Base-by-base conservation (phyloP, 768 basidiomycete species). In the Gloeopeniophorella convolvens region DNA sequence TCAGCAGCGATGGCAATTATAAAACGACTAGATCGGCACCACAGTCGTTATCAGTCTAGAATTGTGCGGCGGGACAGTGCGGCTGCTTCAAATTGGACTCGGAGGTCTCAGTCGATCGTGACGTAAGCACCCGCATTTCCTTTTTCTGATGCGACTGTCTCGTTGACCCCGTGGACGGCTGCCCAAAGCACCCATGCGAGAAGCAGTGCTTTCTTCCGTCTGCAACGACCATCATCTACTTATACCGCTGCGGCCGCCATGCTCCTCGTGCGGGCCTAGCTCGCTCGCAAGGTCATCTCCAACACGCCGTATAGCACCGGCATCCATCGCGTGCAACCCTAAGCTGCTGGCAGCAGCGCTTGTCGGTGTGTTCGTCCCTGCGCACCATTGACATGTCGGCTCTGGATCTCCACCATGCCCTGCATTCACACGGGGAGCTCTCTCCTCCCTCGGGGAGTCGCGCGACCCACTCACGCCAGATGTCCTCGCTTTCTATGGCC, bases 401-500 rank as follows among this genome's bases (percentile, higher is more conserved):
- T 28, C 23, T 24, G n/a, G 49, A 48, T n/a, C 26, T 40, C 23
- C 54, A 40, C 20, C 34, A 24, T 18, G 3, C 43, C 36, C 32
- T 34, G 12, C 49, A 33, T 10, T 48, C 40, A 23, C 26, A n/a
- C 4, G 52, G 48, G 13, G 40, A 13, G 20, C 18, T 33, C 4
- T 44, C 42, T 15, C 46, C 37, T 11, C 24, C 32, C 1, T 28
- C 46, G 3, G 33, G 16, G 23, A 46, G 28, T 27, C 54, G 41
- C 42, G 42, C 27, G 6, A 48, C 50, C 4, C 61, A 61, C 48
- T 48, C 58, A 27, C 60, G 60, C 39, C 60, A 61, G 27, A 55
- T 63, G 43, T 66, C 65, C 35, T 61, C 62, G 26, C 48, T 67
- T 16, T 67, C 66, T 4, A 49, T 60, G 27, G 60, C 57, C 24